Conservation (phyloP, 495 filamentous ascomycete genomes). For the Massariosphaeria phaeospora region DNA sequence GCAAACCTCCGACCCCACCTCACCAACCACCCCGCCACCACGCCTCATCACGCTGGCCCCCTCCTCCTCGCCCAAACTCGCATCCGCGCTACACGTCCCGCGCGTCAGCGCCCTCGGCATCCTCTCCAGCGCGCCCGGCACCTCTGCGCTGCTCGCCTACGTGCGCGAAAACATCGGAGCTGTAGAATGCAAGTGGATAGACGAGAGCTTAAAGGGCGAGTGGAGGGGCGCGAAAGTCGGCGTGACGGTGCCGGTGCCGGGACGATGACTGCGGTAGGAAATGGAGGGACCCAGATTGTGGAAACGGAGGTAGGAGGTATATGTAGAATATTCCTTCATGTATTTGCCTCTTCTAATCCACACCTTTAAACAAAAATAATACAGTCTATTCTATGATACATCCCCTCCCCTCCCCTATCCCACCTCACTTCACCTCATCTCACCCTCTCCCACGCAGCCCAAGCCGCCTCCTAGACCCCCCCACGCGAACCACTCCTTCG, state of each 20-base stretch:
- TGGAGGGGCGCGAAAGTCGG: slow-evolving; percentile 22
- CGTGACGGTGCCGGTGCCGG: neutral
- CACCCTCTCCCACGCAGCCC: too few relatives aligned
- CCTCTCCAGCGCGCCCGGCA: slow-evolving; percentile 45
- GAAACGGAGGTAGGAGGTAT: too few relatives aligned
- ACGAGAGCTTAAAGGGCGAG: slow-evolving; percentile 27
- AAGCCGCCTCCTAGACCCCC: too few relatives aligned
- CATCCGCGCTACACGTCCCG: slow-evolving; percentile 50
- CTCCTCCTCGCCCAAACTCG: slow-evolving; percentile 49
- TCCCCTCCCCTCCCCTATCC: too few relatives aligned
- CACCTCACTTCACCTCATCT: too few relatives aligned
- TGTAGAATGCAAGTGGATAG: slow-evolving; percentile 40
- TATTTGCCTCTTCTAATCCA: too few relatives aligned
- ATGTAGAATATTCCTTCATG: too few relatives aligned
- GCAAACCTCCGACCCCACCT: slow-evolving; percentile 49
- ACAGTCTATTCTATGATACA: too few relatives aligned
- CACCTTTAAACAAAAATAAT: too few relatives aligned
- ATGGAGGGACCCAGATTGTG: too few relatives aligned
- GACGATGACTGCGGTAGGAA: too few relatives aligned
- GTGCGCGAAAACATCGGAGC: slow-evolving; percentile 46
- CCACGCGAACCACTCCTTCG: too few relatives aligned
- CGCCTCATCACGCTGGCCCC: slow-evolving; percentile 54
- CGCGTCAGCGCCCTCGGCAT: slow-evolving; percentile 57
- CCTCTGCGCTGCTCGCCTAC: slow-evolving; percentile 48
- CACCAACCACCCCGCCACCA: slow-evolving; percentile 43